These are phyloP conservation scores for Apium graveolens DNA, from an alignment of 129 eudicot genomes.

Conservation along the genomic window DNA sequence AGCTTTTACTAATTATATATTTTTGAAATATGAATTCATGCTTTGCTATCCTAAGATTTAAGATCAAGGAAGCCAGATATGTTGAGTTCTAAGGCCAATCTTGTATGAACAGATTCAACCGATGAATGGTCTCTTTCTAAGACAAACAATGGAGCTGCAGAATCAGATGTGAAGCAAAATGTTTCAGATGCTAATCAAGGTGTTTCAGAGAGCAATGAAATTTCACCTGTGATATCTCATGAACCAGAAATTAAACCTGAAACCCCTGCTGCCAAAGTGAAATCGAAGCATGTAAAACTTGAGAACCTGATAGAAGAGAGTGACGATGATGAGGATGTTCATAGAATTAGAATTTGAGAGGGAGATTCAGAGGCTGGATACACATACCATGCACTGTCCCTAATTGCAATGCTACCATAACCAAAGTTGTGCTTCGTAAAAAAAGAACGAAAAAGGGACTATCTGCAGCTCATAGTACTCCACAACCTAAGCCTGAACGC, in stretches of 20 bases:
- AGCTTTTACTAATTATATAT: neutral
- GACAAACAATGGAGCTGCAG: constrained; percentile 18
- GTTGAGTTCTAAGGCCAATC: neutral
- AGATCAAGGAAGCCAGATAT: neutral
- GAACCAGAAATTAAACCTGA: constrained; percentile 7
- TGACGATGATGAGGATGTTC: constrained; percentile 41
- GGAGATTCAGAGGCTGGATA: constrained; percentile 30
- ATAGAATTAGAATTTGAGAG: constrained; percentile 59
- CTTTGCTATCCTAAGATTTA: neutral
- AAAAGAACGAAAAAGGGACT: constrained; percentile 5
- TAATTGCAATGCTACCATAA: constrained; percentile 35
- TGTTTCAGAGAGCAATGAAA: neutral
- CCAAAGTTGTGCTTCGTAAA: constrained; percentile 53
- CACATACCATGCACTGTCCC: constrained; percentile 61
- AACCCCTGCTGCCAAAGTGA: constrained; percentile 16
- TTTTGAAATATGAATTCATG: neutral
- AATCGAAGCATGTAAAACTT: constrained; percentile 4
- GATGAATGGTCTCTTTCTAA: constrained; percentile 18
- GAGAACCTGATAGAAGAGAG: constrained; percentile 23
- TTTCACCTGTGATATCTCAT: neutral
- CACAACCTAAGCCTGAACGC: constrained; percentile 12
- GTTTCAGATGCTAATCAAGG: constrained; percentile 16
- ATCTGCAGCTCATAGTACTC: neutral
- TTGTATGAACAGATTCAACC: constrained; percentile 17
- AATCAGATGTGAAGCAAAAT: constrained; percentile 12